Percentiles rank a stretch among this genome's conserved stretches.
These are phyloP conservation scores for Pseudopithomyces maydicus DNA, from an alignment of 2,329 filamentous ascomycete species.

Conservation along the genomic window DNA sequence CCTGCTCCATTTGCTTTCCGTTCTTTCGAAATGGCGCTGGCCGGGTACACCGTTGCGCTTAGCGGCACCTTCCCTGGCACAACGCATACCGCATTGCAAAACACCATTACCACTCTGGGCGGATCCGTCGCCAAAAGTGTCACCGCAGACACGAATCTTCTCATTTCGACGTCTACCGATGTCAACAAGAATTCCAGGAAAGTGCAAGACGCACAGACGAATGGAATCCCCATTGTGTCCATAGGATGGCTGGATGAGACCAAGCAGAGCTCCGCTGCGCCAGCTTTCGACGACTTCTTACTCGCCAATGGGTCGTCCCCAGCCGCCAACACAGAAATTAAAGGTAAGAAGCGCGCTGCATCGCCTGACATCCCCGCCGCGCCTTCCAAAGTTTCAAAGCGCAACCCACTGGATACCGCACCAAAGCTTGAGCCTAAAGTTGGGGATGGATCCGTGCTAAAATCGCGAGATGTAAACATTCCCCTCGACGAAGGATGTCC, in stretches of 20 bases:
- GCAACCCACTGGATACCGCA: conserved; percentile 17
- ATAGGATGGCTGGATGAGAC: conserved; percentile 68
- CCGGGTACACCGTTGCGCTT: conserved; percentile 59
- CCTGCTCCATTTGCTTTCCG: not conserved
- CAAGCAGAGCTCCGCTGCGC: conserved; percentile 47
- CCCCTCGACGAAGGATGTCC: conserved; percentile 54
- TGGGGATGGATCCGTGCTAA: conserved; percentile 52
- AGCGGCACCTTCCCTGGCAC: conserved; percentile 64
- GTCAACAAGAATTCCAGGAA: conserved; percentile 58
- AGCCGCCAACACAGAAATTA: conserved; percentile 17
- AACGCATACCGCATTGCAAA: conserved; percentile 58
- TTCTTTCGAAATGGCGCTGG: conserved; percentile 44
- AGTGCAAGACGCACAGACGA: conserved; percentile 54
- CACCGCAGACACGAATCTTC: conserved; percentile 58
- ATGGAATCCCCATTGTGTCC: conserved; percentile 60
- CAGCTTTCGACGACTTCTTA: conserved; percentile 47
- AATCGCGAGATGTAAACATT: conserved; percentile 49
- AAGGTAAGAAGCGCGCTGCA: conserved; percentile 40
- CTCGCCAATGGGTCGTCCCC: conserved; percentile 11
- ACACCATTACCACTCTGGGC: conserved; percentile 56
- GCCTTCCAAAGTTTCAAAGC: conserved; percentile 22
- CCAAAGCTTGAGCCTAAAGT: conserved; percentile 38
- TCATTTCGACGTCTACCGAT: conserved; percentile 62
- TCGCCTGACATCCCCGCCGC: conserved; percentile 22
- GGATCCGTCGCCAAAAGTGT: conserved; percentile 56